Base-by-base conservation (phyloP, 2,329 filamentous ascomycete species). In the Aspergillus floridensis region DNA sequence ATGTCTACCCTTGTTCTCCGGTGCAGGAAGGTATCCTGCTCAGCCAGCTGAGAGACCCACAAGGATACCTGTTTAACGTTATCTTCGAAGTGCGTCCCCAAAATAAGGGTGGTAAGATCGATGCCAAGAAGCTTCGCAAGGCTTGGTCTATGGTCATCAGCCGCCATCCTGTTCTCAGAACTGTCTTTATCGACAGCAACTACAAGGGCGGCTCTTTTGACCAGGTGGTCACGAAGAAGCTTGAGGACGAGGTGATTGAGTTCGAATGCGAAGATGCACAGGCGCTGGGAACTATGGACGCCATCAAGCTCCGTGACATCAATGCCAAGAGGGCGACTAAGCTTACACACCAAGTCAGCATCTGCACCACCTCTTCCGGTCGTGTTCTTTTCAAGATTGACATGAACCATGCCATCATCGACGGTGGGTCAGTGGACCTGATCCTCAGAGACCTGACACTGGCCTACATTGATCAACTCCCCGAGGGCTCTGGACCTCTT, bases 341-440 rank as follows among this genome's bases (percentile, higher is more conserved):
- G 31, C 65, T 73, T 14, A 70, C 70, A 1, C 74, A 77, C 21
- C 73, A 75, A 47, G 29, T 77, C 12, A 71, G 69, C 1, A 61
- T 77, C 11, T 77, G 74, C 61, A 69, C 65, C 31, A 73, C 72
- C 4, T 53, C 64, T 7, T 65, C 62, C 41, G 72, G 70, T 2
- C 63, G 68, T 4, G 67, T 77, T 0, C 57, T 76, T 0, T 60
- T 75, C 38, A 75, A 76, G 53, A 58, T 77, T 7, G 73, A 75
- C 58, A 74, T 76, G 31, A 76, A 74, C 50, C 74, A 76, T 57
- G 72, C 73, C 7, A 69, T 77, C 26, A 74, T 75, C 6, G 74
- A 77, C 35, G 74, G 73, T 29, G 69, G 67, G 6, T 75, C 74
- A 11, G 66, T 72, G n/a, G 66, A 67, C 41, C 63, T 75, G 8